Evolutionary conservation across 2,329 filamentous ascomycete genomes (phyloP), one percentile per base, ranked within the genome.

Genomic region (Fusarium stilboides): DNA sequence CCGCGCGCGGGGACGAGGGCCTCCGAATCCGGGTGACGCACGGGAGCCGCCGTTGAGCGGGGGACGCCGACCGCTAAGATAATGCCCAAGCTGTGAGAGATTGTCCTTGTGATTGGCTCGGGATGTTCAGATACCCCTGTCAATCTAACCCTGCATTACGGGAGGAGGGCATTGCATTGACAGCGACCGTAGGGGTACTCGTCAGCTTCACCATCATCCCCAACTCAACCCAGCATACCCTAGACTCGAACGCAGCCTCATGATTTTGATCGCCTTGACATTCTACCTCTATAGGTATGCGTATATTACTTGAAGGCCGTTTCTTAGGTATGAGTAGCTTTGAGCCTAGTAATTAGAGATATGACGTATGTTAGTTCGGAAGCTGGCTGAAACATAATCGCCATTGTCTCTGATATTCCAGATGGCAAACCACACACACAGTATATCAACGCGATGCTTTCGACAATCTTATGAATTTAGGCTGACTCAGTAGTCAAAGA

Each of bases 11-110:
- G 28, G 37, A 44, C 37, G 40, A 45, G 49, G 60, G 40, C 55
- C 52, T 57, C 65, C 62, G 33, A 62, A 65, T 61, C 65, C 65
- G 44, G 61, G 56, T 69, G 53, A 58, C 51, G 50, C 45, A 62
- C 71, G 69, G 71, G 59, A 71, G 71, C 64, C 71, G 70, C 71
- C 71, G 65, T 68, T 47, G 4, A 68, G 70, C 72, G 72, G 70
- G 72, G 72, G 59, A 68, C 56, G 54, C 72, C 72, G 72, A 64
- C 43, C 52, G 34, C 59, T 47, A 50, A 53, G 36, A 44, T 55
- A 43, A 64, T 74, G 62, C 26, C 70, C 68, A 74, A 74, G 69
- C 47, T 58, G 49, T 58, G 47, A 19, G n/a, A 17, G 36, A 37
- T 15, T 36, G 15, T 14, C n/a, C 2, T 4, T 34, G 17, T 62